These are phyloP conservation scores for Psilocybe azurescens DNA, from an alignment of 768 basidiomycete genomes.

Conservation along the genomic window DNA sequence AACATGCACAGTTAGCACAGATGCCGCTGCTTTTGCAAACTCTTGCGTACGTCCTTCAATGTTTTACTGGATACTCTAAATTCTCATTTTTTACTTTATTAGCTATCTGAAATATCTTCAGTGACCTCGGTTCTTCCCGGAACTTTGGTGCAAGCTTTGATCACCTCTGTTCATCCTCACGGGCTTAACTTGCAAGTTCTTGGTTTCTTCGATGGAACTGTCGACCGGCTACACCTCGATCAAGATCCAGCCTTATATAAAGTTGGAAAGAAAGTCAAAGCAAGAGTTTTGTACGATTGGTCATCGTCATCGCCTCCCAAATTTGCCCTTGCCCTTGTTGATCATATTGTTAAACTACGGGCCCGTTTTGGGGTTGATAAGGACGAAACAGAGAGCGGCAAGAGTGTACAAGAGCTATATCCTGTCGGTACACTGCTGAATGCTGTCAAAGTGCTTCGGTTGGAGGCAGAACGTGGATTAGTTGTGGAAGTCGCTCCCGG, in stretches of 20 bases:
- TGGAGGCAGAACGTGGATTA: slow-evolving; percentile 86
- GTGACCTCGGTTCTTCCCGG: slow-evolving; percentile 89
- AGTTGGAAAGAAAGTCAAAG: slow-evolving; percentile 79
- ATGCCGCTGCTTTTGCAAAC: slow-evolving; percentile 50
- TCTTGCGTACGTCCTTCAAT: slow-evolving; percentile 54
- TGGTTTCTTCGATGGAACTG: slow-evolving; percentile 91
- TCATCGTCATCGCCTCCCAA: slow-evolving; percentile 75
- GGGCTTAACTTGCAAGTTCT: slow-evolving; percentile 90
- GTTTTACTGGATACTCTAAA: not conserved
- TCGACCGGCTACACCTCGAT: slow-evolving; percentile 80
- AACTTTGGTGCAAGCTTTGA: slow-evolving; percentile 76
- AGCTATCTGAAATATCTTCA: slow-evolving; percentile 81
- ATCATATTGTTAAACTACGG: slow-evolving; percentile 69
- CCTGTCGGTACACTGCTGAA: slow-evolving; percentile 79
- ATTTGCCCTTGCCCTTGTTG: slow-evolving; percentile 80
- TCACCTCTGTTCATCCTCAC: slow-evolving; percentile 73
- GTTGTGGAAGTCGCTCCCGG: slow-evolving; percentile 68
- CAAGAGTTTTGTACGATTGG: slow-evolving; percentile 84
- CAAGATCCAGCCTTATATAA: slow-evolving; percentile 54
- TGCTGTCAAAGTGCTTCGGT: slow-evolving; percentile 69
- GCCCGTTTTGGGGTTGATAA: slow-evolving; percentile 37
- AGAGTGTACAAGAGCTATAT: slow-evolving; percentile 57
- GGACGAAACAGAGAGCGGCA: slow-evolving; percentile 23
- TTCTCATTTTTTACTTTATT: not conserved
- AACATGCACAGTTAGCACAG: slow-evolving; percentile 71